Base-by-base conservation (phyloP, 192 early-diverging fungal genomes). In the Rhizophagus sp. region DNA sequence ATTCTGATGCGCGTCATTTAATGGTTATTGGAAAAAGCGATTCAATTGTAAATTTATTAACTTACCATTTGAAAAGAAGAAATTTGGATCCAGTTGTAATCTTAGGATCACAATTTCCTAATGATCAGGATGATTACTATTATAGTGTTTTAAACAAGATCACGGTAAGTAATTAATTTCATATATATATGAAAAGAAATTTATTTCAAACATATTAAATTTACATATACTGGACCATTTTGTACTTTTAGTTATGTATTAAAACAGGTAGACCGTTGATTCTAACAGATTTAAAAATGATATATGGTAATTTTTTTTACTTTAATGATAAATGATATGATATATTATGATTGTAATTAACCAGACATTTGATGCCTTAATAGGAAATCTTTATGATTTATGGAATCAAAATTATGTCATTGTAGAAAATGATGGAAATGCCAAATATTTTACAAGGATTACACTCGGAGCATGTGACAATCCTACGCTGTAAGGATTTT, bases 381-480 rank as follows among this genome's bases (percentile, higher is more conserved):
- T 62, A 79, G 78, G 78, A 9, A 49, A 17, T 64, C 71, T 79
- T 22, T 79, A 79, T 30, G 78, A 79, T 30, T 52, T 79, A 64
- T 79, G 74, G 73, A 75, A 79, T 79, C 78, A 61, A 13, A 79
- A 79, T 73, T 79, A 77, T 33, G 36, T 75, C 24, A 12, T 27
- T 3, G 3, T 57, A 17, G 49, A 70, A 13, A 72, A 36, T 41
- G 19, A 71, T 27, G 73, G 47, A 15, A 47, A 61, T 44, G 13
- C 24, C 10, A 79, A 77, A 24, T 49, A 79, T 8, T 79, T 64
- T 61, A 62, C 47, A 10, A 50, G 71, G 25, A 34, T 79, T 39
- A 3, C 73, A 76, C 71, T 61, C 15, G 71, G 78, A 12, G 22
- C 30, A 22, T 79, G 73, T 73, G 73, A 49, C 15, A 79, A 79